Evolutionary conservation across 2,329 filamentous ascomycete species (phyloP).

Genomic region (Aspergillus ibericus): DNA sequence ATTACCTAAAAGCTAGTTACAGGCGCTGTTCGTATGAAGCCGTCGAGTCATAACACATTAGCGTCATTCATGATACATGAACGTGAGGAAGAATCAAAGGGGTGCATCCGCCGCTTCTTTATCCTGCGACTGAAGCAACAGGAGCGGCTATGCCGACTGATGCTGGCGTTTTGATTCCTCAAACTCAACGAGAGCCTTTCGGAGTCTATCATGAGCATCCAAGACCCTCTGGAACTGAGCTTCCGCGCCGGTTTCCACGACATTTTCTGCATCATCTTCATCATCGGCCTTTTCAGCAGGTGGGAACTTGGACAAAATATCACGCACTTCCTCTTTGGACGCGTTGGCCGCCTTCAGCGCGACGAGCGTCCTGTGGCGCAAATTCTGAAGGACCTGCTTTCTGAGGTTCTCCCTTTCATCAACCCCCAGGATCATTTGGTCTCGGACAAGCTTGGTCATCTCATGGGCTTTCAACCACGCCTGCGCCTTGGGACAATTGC

Average conservation of each 20-base stretch:
- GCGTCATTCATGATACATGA: conserved; percentile 2
- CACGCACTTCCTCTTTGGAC: conserved; percentile 7
- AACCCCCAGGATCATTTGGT: conserved; percentile 4
- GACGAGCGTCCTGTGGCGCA: conserved; percentile 9
- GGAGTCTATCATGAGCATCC: conserved; percentile 18
- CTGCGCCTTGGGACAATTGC: conserved; percentile 19
- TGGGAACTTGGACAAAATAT: background rate
- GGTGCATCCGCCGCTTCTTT: background rate
- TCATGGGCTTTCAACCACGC: conserved; percentile 22
- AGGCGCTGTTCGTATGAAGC: background rate
- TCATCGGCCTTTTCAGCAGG: background rate
- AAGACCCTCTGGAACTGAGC: conserved; percentile 1
- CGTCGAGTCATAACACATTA: conserved; percentile 6
- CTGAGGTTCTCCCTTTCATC: conserved; percentile 9
- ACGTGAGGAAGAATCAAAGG: background rate
- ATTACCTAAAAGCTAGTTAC: conserved; percentile 9
- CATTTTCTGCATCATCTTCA: too few relatives aligned
- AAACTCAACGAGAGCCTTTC: conserved; percentile 10
- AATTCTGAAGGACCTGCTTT: conserved; percentile 9
- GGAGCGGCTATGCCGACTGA: background rate
- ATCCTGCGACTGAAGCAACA: background rate
- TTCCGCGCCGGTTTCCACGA: conserved; percentile 1
- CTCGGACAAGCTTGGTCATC: conserved; percentile 6
- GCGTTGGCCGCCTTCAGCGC: background rate
- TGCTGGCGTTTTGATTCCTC: background rate